Evolutionary conservation across 1,284 basidiomycete genomes (phyloP).

Genomic region (Cutaneotrichosporon spelunceum): DNA sequence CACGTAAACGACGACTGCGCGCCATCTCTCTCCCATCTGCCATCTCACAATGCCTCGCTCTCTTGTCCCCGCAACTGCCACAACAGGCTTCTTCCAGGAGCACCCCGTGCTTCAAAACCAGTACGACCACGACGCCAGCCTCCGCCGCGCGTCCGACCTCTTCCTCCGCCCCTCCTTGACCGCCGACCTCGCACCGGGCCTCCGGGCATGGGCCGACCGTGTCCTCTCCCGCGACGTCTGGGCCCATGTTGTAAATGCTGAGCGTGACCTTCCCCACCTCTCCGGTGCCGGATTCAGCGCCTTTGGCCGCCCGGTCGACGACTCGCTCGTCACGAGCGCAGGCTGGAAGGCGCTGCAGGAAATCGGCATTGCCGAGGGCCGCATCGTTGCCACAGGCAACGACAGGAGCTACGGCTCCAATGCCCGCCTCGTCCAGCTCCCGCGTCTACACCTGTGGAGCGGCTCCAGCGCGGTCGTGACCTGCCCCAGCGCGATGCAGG

Average conservation of each 20-base stretch:
- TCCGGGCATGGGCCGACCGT: conserved; percentile 6
- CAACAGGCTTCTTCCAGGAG: conserved; percentile 19
- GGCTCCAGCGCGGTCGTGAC: conserved; percentile 6
- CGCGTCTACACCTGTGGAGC: conserved; percentile 15
- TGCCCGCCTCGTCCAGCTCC: conserved; percentile 16
- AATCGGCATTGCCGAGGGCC: conserved; percentile 15
- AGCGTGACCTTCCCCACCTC: conserved; percentile 16
- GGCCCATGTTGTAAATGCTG: conserved; percentile 13
- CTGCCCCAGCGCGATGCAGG: conserved; percentile 22
- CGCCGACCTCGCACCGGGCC: background rate
- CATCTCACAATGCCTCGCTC: background rate
- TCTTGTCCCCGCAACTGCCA: conserved; percentile 8
- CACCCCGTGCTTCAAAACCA: conserved; percentile 13
- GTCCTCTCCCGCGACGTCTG: conserved; percentile 3
- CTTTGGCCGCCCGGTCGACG: conserved; percentile 11
- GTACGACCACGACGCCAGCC: conserved; percentile 12
- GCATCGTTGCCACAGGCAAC: conserved; percentile 20
- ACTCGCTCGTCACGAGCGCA: conserved; percentile 15
- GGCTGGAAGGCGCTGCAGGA: conserved; percentile 24
- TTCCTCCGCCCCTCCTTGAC: conserved; percentile 4
- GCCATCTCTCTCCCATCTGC: background rate
- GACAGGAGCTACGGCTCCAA: conserved; percentile 6
- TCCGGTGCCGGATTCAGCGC: conserved; percentile 13
- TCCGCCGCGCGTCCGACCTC: conserved; percentile 6
- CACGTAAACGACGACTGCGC: too few species aligned